Conservation (phyloP, 2,329 filamentous ascomycete species). For the Lasiodiplodia hormozganensis region DNA sequence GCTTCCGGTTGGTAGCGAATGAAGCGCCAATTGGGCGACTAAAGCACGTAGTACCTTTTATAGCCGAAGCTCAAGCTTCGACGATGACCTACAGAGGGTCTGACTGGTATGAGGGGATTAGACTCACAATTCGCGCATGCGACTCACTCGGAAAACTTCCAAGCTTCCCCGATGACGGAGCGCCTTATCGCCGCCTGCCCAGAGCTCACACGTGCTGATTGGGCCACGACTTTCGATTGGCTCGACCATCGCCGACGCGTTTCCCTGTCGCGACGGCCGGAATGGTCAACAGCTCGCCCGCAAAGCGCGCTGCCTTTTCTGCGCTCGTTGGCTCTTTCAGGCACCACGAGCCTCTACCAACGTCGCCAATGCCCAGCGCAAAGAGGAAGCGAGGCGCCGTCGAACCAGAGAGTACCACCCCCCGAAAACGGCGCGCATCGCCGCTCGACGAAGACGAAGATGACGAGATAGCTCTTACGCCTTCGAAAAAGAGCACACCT, state of each 20-base stretch:
- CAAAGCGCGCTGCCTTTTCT: constrained; percentile 14
- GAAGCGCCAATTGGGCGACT: constrained; percentile 1
- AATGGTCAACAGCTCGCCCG: constrained; percentile 12
- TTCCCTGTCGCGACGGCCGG: constrained; percentile 17
- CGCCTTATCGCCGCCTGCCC: constrained; percentile 13
- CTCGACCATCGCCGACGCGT: constrained; percentile 23
- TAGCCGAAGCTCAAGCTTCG: constrained; percentile 24
- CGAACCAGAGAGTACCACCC: constrained; percentile 22
- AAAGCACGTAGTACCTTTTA: constrained; percentile 9
- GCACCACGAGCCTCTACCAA: background rate
- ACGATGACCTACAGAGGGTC: background rate
- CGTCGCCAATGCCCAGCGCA: constrained; percentile 21
- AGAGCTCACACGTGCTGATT: constrained; percentile 18
- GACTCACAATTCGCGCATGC: constrained; percentile 16
- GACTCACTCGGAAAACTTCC: constrained; percentile 25
- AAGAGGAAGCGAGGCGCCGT: constrained; percentile 23
- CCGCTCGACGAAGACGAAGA: constrained; percentile 14
- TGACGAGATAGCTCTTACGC: constrained; percentile 24
- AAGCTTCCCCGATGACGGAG: constrained; percentile 26
- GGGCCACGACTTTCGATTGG: constrained; percentile 23
- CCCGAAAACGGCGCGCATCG: constrained; percentile 16
- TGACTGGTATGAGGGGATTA: background rate
- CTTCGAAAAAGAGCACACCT: constrained; percentile 16
- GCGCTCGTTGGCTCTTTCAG: constrained; percentile 18
- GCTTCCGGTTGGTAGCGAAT: background rate